phyloP scores from a whole-genome alignment of 2,329 filamentous ascomycete genomes.

The Grosmannia serpens region DNA sequence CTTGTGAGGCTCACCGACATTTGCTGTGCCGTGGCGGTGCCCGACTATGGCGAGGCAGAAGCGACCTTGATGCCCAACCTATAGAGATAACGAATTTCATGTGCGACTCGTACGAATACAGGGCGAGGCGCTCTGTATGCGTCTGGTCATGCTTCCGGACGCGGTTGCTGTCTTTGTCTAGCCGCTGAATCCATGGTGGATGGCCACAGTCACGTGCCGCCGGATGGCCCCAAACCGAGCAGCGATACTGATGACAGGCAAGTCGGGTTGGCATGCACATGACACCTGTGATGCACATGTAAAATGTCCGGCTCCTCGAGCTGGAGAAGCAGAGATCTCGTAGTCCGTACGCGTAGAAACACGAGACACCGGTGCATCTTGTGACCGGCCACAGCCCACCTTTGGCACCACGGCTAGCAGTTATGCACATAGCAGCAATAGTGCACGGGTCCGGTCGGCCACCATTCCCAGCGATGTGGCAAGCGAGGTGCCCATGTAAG shows the following conservation, averaged over 20 bases:
- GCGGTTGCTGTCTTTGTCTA: no score
- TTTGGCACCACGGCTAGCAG: neutral
- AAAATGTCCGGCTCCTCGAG: no score
- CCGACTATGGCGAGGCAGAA: neutral
- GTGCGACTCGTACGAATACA: neutral
- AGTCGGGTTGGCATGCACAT: no score
- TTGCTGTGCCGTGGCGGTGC: neutral
- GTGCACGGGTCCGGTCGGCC: neutral
- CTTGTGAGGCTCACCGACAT: slow-evolving; percentile 1
- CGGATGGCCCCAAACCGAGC: no score
- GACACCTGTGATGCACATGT: no score
- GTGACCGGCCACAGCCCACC: neutral
- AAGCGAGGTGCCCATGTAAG: no score
- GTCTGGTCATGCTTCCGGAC: no score
- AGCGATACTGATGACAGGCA: no score
- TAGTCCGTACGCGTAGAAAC: no score
- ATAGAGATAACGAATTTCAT: neutral
- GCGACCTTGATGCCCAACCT: neutral
- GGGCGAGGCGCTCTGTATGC: neutral
- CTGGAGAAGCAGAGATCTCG: no score
- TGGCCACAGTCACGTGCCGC: neutral
- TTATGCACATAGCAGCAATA: neutral
- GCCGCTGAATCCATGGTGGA: neutral
- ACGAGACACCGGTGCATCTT: neutral
- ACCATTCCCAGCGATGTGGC: no score